phyloP scores from a whole-genome alignment of 371 early-diverging fungal species.

The Rhizopus microsporus region DNA sequence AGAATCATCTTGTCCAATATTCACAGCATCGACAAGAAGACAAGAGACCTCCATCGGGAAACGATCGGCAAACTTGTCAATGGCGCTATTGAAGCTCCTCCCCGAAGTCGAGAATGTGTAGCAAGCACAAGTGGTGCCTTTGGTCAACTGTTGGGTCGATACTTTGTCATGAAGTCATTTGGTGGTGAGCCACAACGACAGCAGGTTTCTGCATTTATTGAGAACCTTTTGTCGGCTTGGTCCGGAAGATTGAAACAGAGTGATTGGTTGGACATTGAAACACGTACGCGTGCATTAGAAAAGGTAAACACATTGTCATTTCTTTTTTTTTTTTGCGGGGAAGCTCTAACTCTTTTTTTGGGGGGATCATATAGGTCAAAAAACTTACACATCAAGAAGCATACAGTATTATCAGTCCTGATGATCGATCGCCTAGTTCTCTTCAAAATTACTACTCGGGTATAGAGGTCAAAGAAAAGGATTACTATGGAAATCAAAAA shows the following conservation, averaged over 20 bases:
- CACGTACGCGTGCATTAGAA: slow-evolving; percentile 44
- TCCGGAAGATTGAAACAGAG: slow-evolving; percentile 36
- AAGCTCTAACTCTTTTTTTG: no score
- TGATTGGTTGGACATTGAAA: slow-evolving; percentile 57
- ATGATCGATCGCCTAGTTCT: slow-evolving; percentile 45
- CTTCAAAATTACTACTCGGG: slow-evolving; percentile 45
- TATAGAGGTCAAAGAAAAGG: slow-evolving; percentile 23
- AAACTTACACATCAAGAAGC: slow-evolving; percentile 49
- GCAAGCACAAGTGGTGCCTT: slow-evolving; percentile 35
- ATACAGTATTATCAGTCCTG: slow-evolving; percentile 49
- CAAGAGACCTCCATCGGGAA: slow-evolving; percentile 15
- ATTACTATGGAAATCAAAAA: slow-evolving; percentile 51
- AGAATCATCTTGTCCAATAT: slow-evolving; percentile 14
- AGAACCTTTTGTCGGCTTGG: slow-evolving; percentile 32
- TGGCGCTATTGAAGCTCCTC: slow-evolving; percentile 37
- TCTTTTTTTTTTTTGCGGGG: background rate
- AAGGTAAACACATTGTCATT: slow-evolving; percentile 34
- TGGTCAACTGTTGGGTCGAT: slow-evolving; percentile 58
- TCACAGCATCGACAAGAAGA: slow-evolving; percentile 16
- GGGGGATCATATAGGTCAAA: slow-evolving; percentile 11
- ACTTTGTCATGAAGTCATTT: slow-evolving; percentile 50
- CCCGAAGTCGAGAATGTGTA: slow-evolving; percentile 53
- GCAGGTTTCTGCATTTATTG: slow-evolving; percentile 35
- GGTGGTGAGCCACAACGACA: slow-evolving; percentile 38
- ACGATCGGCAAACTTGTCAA: slow-evolving; percentile 26